phyloP scores from a whole-genome alignment of 1,139 yeast genomes.

The Lodderomyces oxycetoniae region DNA sequence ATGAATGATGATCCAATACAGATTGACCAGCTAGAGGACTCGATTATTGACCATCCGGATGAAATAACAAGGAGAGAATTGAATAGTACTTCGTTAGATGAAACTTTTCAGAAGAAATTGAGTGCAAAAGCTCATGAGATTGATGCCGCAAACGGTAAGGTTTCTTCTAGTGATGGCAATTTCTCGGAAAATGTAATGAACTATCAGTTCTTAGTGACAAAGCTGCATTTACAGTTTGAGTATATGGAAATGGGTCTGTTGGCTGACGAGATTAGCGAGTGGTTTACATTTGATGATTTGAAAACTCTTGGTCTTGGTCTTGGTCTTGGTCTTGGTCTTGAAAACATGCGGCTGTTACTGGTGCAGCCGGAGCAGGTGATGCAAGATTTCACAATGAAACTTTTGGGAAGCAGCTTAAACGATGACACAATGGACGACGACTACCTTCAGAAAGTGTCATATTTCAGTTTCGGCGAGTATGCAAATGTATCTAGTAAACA shows the following conservation, averaged over 20 bases:
- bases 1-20: constrained; percentile 5
- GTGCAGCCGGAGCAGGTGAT: too few species aligned
- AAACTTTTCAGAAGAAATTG: constrained; percentile 42
- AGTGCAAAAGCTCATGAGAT: constrained; percentile 45
- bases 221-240: constrained; percentile 43
- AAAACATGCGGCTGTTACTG: too few species aligned
- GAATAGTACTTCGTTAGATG: constrained; percentile 31
- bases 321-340: constrained; percentile 11
- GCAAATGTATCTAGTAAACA: constrained; percentile 22
- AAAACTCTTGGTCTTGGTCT: constrained; percentile 22
- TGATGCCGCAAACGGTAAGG: constrained; percentile 12
- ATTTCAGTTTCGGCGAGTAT: constrained; percentile 43
- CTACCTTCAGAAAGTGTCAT: constrained; percentile 19
- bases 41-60: constrained; percentile 45
- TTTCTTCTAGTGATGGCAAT: constrained; percentile 4
- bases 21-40: constrained; percentile 44
- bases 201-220: constrained; percentile 30
- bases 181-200: constrained; percentile 9
- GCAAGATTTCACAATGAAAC: constrained; percentile 4
- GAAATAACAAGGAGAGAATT: constrained; percentile 32
- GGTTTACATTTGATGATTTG: constrained; percentile 59
- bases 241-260: constrained; percentile 39
- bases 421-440: too few species aligned
- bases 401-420: constrained; percentile 3
- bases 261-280: constrained; percentile 50